Conservation (phyloP, 495 filamentous ascomycete species). For the Neurospora pannonica region DNA sequence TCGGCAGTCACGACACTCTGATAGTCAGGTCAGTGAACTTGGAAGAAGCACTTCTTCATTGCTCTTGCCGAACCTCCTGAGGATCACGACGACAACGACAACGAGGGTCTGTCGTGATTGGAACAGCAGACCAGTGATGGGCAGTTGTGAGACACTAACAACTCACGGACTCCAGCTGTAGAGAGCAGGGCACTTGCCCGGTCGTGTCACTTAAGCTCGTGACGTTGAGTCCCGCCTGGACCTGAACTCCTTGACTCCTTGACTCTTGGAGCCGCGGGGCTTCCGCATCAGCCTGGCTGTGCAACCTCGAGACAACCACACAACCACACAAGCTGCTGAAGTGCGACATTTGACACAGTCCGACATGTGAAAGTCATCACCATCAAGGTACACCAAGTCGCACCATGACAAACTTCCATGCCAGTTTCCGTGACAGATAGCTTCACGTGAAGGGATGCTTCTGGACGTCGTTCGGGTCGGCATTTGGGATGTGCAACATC, state of each 20-base stretch:
- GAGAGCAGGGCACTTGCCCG: not conserved
- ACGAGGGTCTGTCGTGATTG: not conserved
- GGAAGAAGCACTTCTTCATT: not conserved
- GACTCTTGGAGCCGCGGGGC: not conserved
- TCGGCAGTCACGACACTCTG: not conserved
- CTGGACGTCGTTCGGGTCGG: not conserved
- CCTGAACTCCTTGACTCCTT: not conserved
- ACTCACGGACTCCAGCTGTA: not conserved
- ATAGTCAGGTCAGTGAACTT: not conserved
- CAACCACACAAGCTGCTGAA: not conserved
- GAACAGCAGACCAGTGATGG: not conserved
- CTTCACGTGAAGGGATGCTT: not conserved
- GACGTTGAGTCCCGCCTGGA: not conserved
- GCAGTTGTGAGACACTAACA: not conserved
- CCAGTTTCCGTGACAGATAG: not conserved
- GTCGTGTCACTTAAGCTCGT: not conserved
- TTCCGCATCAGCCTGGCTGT: not conserved
- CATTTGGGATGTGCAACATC: not conserved
- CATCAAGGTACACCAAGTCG: not conserved
- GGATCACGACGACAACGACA: not conserved
- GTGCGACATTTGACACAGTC: not conserved
- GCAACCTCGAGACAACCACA: not conserved
- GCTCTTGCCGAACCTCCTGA: not conserved
- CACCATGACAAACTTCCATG: not conserved
- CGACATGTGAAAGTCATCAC: not conserved